A percentile compares a stretch with the other conserved stretches of the same genome.
phyloP scores from a whole-genome alignment of 2,329 filamentous ascomycete species.

The Dothistroma pini region DNA sequence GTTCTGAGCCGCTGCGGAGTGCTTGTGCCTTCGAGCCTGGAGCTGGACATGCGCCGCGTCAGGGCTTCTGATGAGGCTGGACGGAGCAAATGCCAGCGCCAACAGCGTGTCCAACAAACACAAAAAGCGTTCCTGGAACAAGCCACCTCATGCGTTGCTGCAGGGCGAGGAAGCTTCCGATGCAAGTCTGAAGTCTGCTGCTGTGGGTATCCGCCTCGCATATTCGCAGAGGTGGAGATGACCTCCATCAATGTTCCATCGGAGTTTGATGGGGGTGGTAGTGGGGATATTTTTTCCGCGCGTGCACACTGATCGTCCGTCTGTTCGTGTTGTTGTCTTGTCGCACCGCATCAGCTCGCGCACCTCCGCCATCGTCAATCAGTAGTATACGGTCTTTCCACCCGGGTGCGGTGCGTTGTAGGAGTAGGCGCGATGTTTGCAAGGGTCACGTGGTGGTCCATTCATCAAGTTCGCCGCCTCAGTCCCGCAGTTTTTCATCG shows the following conservation, averaged over 20 bases:
- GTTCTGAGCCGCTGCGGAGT: background rate
- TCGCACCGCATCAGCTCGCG: background rate
- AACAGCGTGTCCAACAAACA: background rate
- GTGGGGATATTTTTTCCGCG: background rate
- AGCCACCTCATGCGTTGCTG: background rate
- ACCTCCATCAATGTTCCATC: conserved; percentile 1
- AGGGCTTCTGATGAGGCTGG: no score
- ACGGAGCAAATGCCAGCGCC: no score
- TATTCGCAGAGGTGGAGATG: background rate
- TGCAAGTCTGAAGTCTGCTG: conserved; percentile 2
- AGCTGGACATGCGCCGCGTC: no score
- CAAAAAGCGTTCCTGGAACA: background rate
- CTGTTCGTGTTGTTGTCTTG: background rate
- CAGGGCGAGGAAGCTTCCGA: background rate
- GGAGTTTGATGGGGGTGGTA: background rate
- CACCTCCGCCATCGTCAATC: no score
- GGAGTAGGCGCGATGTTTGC: background rate
- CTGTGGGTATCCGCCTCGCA: background rate
- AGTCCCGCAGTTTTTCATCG: background rate
- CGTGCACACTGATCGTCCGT: background rate
- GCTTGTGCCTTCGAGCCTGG: background rate
- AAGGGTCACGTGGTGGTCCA: background rate
- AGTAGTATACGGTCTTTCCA: background rate
- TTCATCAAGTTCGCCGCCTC: background rate
- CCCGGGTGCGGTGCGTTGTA: background rate